phyloP scores from a whole-genome alignment of 352 stramenopile genomes.

The Elongisporangium senticosum region DNA sequence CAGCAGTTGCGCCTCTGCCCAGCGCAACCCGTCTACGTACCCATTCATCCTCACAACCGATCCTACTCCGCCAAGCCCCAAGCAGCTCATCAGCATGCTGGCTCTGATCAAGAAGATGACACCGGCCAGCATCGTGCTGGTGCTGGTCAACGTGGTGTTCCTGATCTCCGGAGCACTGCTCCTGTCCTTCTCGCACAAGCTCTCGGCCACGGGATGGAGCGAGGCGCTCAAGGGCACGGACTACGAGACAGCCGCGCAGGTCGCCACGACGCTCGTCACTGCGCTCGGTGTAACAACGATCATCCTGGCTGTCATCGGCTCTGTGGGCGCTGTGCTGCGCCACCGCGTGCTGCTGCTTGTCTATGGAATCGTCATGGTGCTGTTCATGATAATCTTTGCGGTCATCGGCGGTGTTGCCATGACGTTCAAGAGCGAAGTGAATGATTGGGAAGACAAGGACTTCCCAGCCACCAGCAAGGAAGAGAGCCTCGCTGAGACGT shows the following conservation, averaged over 20 bases:
- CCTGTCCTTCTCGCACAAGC: slow-evolving; percentile 47
- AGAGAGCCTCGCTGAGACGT: slow-evolving; percentile 52
- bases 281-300: slow-evolving; percentile 52
- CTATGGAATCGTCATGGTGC: slow-evolving; percentile 69
- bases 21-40: background rate
- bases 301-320: slow-evolving; percentile 51
- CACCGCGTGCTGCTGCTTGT: slow-evolving; percentile 63
- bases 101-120: slow-evolving; percentile 21
- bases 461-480: slow-evolving; percentile 58
- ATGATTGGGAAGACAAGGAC: slow-evolving; percentile 35
- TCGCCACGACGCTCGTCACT: slow-evolving; percentile 41
- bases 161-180: slow-evolving; percentile 55
- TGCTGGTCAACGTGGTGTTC: slow-evolving; percentile 76
- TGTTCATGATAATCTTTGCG: slow-evolving; percentile 64
- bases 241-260: slow-evolving; percentile 43
- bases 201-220: slow-evolving; percentile 64
- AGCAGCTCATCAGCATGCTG: background rate
- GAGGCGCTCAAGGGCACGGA: slow-evolving; percentile 70
- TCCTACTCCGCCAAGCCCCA: background rate
- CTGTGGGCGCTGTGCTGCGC: slow-evolving; percentile 58
- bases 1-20: background rate
- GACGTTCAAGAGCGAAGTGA: slow-evolving; percentile 69
- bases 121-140: slow-evolving; percentile 45
- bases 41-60: background rate
- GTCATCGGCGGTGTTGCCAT: slow-evolving; percentile 63